Conservation (phyloP, 305 asterid genomes). For the Rubia peregrina region DNA sequence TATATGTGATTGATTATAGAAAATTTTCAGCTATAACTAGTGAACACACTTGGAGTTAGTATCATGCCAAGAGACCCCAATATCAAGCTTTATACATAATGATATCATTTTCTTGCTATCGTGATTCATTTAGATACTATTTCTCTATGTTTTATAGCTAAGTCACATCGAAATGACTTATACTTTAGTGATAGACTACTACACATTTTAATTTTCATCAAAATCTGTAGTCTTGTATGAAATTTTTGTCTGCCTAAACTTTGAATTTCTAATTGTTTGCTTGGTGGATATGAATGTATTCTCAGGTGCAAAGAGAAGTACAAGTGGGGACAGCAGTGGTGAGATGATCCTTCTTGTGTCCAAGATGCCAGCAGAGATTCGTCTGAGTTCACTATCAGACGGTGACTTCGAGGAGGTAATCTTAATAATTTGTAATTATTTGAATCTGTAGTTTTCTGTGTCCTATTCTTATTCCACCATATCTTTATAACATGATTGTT, state of each 20-base stretch:
- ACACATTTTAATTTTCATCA: neutral
- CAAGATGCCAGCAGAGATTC: conserved; percentile 20
- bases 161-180: neutral
- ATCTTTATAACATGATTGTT: neutral
- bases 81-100: neutral
- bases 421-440: neutral
- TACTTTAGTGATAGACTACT: neutral
- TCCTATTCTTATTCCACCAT: neutral
- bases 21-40: too few relatives aligned
- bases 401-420: conserved; percentile 22
- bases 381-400: conserved; percentile 19
- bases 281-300: conserved; percentile 8
- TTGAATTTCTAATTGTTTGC: neutral
- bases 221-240: conserved; percentile 8
- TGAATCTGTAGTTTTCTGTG: neutral
- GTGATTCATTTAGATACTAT: neutral
- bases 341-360: conserved; percentile 15
- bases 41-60: too few relatives aligned
- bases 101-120: neutral
- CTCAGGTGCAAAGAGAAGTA: conserved; percentile 40
- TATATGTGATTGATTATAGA: too few relatives aligned
- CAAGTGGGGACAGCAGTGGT: conserved; percentile 8
- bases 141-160: neutral
- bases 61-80: neutral
- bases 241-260: neutral